A percentile compares a stretch with the other conserved stretches of the same genome.
Conservation (phyloP, 2,329 filamentous ascomycete species). For the Colletotrichum abscissum region DNA sequence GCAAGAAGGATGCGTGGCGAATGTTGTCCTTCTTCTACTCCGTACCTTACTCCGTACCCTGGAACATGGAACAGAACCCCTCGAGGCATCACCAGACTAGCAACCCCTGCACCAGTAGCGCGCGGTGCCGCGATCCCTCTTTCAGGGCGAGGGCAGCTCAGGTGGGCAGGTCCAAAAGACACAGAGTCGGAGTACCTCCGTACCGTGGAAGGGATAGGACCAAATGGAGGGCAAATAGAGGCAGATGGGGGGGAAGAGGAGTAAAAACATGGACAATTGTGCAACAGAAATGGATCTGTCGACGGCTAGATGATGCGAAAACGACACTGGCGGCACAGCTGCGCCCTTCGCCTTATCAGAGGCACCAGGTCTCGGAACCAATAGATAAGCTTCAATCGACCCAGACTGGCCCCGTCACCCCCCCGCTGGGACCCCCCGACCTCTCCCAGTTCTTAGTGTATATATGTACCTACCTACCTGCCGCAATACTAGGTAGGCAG, state of each 20-base stretch:
- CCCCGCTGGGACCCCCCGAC: background rate
- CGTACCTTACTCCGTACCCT: conserved; percentile 1
- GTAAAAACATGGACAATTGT: background rate
- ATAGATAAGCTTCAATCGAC: conserved; percentile 23
- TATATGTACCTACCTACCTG: no score
- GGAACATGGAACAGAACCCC: background rate
- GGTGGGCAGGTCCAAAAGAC: background rate
- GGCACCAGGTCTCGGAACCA: background rate
- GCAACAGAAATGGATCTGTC: conserved; percentile 6
- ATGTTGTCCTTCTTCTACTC: conserved; percentile 9
- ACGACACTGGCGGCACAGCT: background rate
- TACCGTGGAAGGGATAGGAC: no score
- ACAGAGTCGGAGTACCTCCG: no score
- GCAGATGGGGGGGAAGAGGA: background rate
- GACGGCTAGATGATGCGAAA: conserved; percentile 26
- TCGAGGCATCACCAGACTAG: background rate
- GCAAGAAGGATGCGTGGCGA: conserved; percentile 25
- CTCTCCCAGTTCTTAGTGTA: background rate
- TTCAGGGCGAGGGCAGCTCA: background rate
- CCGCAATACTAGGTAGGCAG: no score
- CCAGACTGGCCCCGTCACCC: background rate
- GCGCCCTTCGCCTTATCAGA: conserved; percentile 12
- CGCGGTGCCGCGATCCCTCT: background rate
- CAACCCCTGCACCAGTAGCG: conserved; percentile 1
- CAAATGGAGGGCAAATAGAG: background rate